A percentile compares a stretch with the other conserved stretches of the same genome.
Conservation (phyloP, 495 filamentous ascomycete genomes). For the Neurospora hispaniola region DNA sequence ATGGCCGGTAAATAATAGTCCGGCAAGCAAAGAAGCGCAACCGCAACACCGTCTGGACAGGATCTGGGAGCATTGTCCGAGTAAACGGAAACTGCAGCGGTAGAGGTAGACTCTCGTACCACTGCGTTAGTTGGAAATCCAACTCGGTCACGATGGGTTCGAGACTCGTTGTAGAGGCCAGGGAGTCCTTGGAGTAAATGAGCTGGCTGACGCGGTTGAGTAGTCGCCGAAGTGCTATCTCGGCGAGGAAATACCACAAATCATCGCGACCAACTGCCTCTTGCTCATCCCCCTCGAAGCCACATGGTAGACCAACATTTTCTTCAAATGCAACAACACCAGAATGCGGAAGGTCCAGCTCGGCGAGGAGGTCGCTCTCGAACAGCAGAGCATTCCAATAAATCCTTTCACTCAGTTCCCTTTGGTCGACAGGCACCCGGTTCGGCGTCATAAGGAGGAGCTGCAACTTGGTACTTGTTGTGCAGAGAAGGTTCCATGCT, state of each 20-base stretch:
- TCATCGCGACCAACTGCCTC: conserved; percentile 59
- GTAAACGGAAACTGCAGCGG: conserved; percentile 67
- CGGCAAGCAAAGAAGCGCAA: conserved; percentile 75
- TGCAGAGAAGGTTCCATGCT: conserved; percentile 71
- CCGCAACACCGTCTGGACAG: conserved; percentile 67
- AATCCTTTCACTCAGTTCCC: conserved; percentile 62
- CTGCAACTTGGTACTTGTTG: conserved; percentile 71
- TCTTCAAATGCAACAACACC: conserved; percentile 75
- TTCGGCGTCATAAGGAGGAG: conserved; percentile 61
- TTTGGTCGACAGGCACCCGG: conserved; percentile 54
- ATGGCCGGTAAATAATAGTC: conserved; percentile 76
- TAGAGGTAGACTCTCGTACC: conserved; percentile 67
- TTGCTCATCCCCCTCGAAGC: conserved; percentile 60
- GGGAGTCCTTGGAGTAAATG: conserved; percentile 65
- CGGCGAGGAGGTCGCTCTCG: conserved; percentile 71
- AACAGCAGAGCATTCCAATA: conserved; percentile 79
- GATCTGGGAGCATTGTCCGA: conserved; percentile 51
- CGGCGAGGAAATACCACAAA: conserved; percentile 74
- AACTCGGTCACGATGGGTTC: conserved; percentile 70
- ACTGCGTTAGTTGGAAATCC: conserved; percentile 72
- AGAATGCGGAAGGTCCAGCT: conserved; percentile 71
- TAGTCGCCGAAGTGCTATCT: conserved; percentile 66
- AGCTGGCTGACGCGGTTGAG: conserved; percentile 72
- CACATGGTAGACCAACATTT: conserved; percentile 62
- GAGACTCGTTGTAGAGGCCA: conserved; percentile 55